Evolutionary conservation across 345 rosid species (phyloP), one percentile per base, ranked within the genome.

Genomic region (Garcia nutans): DNA sequence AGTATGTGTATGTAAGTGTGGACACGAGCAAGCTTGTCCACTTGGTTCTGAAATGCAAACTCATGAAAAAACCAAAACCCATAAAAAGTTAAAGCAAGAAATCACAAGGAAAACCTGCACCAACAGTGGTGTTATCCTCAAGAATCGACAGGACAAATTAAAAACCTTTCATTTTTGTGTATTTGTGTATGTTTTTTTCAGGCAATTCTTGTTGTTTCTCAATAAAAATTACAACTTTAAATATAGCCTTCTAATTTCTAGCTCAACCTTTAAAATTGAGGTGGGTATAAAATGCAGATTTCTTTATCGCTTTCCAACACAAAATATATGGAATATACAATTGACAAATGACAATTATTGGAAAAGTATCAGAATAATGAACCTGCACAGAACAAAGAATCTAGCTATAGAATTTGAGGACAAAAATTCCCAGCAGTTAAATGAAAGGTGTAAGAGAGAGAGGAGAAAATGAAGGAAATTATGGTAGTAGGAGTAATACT

Each of bases 71-170:
- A 22, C 12, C 26, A 31, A 73, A 73, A 26, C 44, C 0, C 26
- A 60, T 5, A 47, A 9, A 61, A 47, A 73, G 68, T 61, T 59
- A 26, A 60, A 33, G 11, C 11, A 2, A 24, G 11, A 23, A 45
- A 73, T 73, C 76, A 60, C 76, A 62, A 47, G 68, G 61, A 17
- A 57, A 61, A 47, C 57, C 76, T 63, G 73, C 10, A 67, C 19
- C 54, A 44, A 44, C 2, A 33, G 10, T 60, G 8, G 52, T 56
- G 60, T 24, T 13, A 31, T 31, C 61, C 47, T 52, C 73, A 12
- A 24, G 52, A 58, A 8, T 31, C 2, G 37, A 71, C 56, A 23
- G 11, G 8, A 49, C 11, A 60, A 54, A 4, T 33, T 56, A 55
- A 28, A 24, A 1, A 10, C 15, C 23, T 69, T 24, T 50, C 7